Conservation (phyloP, 2,329 filamentous ascomycete genomes). For the Chaetothyriales sp. region DNA sequence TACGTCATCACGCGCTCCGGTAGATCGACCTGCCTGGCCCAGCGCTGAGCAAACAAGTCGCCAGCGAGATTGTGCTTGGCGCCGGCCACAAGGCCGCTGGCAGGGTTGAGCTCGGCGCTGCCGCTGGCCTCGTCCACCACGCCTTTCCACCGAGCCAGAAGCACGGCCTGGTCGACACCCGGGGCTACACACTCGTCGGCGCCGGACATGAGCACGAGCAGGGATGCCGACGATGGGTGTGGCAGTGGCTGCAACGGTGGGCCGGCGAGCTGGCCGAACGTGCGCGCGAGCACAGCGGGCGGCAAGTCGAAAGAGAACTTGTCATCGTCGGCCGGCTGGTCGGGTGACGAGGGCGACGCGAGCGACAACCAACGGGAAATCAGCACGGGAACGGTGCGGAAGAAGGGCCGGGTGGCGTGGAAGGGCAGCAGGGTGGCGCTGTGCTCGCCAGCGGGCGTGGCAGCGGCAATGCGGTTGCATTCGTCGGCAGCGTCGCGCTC, state of each 20-base stretch:
- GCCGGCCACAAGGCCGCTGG: conserved; percentile 9
- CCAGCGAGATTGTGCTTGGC: conserved; percentile 15
- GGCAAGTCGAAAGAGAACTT: conserved; percentile 73
- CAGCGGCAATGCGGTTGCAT: conserved; percentile 4
- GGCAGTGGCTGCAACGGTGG: background rate
- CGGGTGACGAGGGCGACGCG: conserved; percentile 37
- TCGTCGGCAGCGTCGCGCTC: conserved; percentile 6
- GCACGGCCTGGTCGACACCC: conserved; percentile 7
- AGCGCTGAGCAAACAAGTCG: conserved; percentile 5
- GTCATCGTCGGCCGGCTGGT: conserved; percentile 60
- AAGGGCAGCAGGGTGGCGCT: conserved; percentile 14
- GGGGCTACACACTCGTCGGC: conserved; percentile 8
- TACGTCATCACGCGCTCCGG: conserved; percentile 13
- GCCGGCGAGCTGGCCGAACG: conserved; percentile 54
- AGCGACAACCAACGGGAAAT: conserved; percentile 47
- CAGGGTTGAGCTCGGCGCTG: conserved; percentile 1
- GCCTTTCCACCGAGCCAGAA: conserved; percentile 11
- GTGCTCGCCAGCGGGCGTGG: conserved; percentile 8
- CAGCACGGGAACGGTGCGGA: conserved; percentile 35
- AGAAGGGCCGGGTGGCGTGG: conserved; percentile 15
- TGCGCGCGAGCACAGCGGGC: conserved; percentile 41
- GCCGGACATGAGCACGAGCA: conserved; percentile 13
- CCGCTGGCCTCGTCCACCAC: conserved; percentile 5
- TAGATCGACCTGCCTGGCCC: conserved; percentile 13
- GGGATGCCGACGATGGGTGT: background rate